These are phyloP conservation scores for Gossypium longicalyx DNA, from an alignment of 345 rosid genomes.

Conservation along the genomic window DNA sequence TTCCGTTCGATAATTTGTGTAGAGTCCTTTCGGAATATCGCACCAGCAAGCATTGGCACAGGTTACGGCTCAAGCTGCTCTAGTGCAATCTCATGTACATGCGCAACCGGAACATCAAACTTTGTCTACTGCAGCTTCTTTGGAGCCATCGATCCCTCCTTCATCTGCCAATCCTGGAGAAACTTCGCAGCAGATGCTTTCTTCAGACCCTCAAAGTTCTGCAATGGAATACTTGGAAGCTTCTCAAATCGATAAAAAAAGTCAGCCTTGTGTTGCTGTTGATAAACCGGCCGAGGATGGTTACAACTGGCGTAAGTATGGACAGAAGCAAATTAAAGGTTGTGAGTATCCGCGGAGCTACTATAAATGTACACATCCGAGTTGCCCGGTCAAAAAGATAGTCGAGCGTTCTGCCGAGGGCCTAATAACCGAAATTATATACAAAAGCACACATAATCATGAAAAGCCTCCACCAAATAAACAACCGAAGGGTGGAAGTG, in stretches of 20 bases:
- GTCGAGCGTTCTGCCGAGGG: conserved; percentile 91
- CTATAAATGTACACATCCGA: conserved; percentile 79
- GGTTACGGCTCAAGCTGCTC: conserved; percentile 69
- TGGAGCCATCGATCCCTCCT: conserved; percentile 19
- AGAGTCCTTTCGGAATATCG: conserved; percentile 82
- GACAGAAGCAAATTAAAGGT: conserved; percentile 96
- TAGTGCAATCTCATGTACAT: conserved; percentile 42
- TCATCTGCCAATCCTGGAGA: conserved; percentile 34
- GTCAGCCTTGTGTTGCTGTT: conserved; percentile 40
- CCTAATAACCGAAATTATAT: conserved; percentile 82
- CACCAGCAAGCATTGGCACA: conserved; percentile 80
- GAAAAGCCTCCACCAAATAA: conserved; percentile 61
- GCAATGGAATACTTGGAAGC: conserved; percentile 38
- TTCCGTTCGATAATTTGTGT: conserved; percentile 28
- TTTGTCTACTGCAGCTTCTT: conserved; percentile 18
- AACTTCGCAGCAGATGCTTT: conserved; percentile 41
- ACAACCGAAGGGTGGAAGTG: conserved; percentile 52
- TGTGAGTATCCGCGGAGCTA: conserved; percentile 93
- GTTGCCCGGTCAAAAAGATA: conserved; percentile 82
- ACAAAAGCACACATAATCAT: conserved; percentile 90
- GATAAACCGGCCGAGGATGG: conserved; percentile 94
- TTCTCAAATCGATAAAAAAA: conserved; percentile 52
- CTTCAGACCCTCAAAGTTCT: conserved; percentile 36
- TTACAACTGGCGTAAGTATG: conserved; percentile 95
- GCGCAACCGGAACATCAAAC: conserved; percentile 37